Evolutionary conservation across 2,329 filamentous ascomycete genomes (phyloP), one percentile per base, ranked within the genome.

Genomic region (Aphanoascus verrucosus): DNA sequence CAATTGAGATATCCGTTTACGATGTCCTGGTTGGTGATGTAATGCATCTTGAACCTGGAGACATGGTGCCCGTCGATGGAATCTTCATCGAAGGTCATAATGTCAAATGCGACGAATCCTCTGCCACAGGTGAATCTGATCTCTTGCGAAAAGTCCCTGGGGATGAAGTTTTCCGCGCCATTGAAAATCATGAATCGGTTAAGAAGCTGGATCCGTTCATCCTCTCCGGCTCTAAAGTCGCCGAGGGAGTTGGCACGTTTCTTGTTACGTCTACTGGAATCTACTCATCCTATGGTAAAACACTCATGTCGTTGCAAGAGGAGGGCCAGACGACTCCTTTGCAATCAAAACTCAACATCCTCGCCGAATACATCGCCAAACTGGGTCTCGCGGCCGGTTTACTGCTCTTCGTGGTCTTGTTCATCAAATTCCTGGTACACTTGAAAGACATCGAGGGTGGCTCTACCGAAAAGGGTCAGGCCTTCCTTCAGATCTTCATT

Each of bases 361-460:
- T 91, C 15, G 87, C 86, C 5, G 86, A 88, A 61, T 85, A 88
- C 62, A 88, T 91, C 61, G 83, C 83, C n/a, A 86, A 86, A 63
- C 75, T 86, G 41, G 83, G 83, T 69, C 81, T 83, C 59, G 80
- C 79, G 56, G 83, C 86, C 45, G 86, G 85, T 52, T 70, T 87
- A 14, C 69, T 90, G 8, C 75, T 91, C n/a, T 91, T 91, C 63
- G 72, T 88, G 48, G 84, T 89, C 5, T 73, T 89, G 6, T 81
- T 90, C 62, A 88, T 90, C 73, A 85, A 87, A 61, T 91, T 89
- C 64, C 67, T 86, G 15, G 58, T 53, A 11, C 41, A 53, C 46
- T 28, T 59, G 37, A 34, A 42, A 7, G 31, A 32, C 19, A 55
- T 56, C 35, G 6, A 41, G 8, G 56, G 56, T 12, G 51, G 46